phyloP scores from a whole-genome alignment of 352 stramenopile species.

The Pythium periplocum region DNA sequence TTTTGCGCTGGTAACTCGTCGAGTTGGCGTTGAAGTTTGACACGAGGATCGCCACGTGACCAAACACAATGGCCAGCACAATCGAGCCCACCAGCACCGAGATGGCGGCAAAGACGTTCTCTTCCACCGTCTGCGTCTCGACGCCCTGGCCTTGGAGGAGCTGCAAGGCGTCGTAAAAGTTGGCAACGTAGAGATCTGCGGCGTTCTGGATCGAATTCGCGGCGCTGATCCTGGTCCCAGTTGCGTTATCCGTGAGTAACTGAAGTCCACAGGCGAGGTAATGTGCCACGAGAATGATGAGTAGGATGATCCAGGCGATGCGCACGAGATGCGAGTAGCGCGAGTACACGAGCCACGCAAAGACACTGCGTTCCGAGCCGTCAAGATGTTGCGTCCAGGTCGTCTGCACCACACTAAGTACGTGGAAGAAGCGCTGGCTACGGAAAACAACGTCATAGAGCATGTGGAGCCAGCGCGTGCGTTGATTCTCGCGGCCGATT shows the following conservation, averaged over 20 bases:
- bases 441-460: neutral
- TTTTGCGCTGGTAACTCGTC: constrained; percentile 55
- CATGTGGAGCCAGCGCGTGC: neutral
- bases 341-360: constrained; percentile 28
- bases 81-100: constrained; percentile 45
- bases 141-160: constrained; percentile 50
- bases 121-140: constrained; percentile 9
- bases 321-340: constrained; percentile 23
- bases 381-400: constrained; percentile 6
- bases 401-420: constrained; percentile 1
- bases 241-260: constrained; percentile 1
- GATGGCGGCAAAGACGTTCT: constrained; percentile 40
- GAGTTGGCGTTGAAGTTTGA: constrained; percentile 47
- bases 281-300: constrained; percentile 19
- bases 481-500: neutral
- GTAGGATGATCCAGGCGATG: constrained; percentile 12
- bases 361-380: constrained; percentile 6
- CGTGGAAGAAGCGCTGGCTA: neutral
- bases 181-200: neutral
- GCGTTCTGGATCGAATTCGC: neutral
- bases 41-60: constrained; percentile 53
- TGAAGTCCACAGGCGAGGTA: constrained; percentile 20
- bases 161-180: constrained; percentile 22
- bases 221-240: neutral
- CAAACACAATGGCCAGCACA: constrained; percentile 55